Evolutionary conservation across 129 eudicot species (phyloP).

Genomic region (Flaveria sonorensis): DNA sequence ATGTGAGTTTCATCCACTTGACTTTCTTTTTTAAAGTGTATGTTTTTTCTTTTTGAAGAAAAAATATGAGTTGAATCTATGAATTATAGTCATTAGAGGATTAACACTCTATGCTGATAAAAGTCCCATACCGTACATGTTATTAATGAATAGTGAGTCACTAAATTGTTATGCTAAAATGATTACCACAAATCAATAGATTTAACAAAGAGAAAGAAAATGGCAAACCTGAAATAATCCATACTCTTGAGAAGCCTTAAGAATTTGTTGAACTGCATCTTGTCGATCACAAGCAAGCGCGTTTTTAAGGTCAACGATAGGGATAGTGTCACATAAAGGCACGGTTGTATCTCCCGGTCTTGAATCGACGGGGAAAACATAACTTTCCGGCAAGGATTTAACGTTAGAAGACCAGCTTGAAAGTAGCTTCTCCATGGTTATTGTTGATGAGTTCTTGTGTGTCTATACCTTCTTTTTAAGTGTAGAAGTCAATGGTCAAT

Average conservation of each 20-base stretch:
- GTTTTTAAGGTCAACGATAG: conserved; percentile 36
- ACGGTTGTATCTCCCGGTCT: conserved; percentile 38
- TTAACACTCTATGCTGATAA: too few relatives aligned
- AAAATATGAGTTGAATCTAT: too few relatives aligned
- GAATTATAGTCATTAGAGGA: too few relatives aligned
- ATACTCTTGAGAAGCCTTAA: conserved; percentile 50
- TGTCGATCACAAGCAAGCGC: conserved; percentile 21
- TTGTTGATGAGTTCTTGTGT: neutral
- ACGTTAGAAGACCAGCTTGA: conserved; percentile 40
- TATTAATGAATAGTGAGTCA: too few relatives aligned
- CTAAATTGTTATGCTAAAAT: neutral
- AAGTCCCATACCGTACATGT: too few relatives aligned
- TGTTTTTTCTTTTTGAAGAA: too few relatives aligned
- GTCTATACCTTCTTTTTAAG: conserved; percentile 4
- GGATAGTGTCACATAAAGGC: conserved; percentile 30
- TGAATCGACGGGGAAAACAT: conserved; percentile 34
- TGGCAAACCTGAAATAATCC: conserved; percentile 64
- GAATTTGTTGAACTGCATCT: conserved; percentile 43
- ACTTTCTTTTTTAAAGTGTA: too few relatives aligned
- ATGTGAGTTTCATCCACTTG: too few relatives aligned
- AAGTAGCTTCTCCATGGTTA: conserved; percentile 42
- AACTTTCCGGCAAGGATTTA: conserved; percentile 38
- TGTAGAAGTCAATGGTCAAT: conserved; percentile 6
- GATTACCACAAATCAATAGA: neutral
- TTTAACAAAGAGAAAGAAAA: neutral